Evolutionary conservation across 2,329 filamentous ascomycete genomes (phyloP).

Genomic region (Dothistroma pini): DNA sequence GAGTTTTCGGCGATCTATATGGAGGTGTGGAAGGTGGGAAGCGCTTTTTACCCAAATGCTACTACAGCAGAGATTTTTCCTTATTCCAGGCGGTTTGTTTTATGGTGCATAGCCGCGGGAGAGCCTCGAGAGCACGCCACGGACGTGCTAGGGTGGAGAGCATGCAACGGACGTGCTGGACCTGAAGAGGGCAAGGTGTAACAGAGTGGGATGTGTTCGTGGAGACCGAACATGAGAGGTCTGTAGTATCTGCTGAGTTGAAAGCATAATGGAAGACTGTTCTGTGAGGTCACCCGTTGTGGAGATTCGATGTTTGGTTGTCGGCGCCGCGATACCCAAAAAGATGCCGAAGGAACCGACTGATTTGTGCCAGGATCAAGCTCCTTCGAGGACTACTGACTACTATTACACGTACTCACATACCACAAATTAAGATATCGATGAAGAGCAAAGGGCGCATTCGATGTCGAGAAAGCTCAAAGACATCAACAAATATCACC

Average conservation of each 20-base stretch:
- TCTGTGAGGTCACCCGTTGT: not conserved
- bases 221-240: not conserved
- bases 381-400: no score
- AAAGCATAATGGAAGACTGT: not conserved
- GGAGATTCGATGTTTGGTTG: not conserved
- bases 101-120: not conserved
- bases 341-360: not conserved
- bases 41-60: not conserved
- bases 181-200: conserved; percentile 5
- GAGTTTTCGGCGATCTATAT: conserved; percentile 6
- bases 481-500: no score
- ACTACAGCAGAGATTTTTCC: not conserved
- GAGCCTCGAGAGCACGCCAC: not conserved
- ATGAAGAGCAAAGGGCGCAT: no score
- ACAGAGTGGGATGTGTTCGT: not conserved
- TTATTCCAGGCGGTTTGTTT: not conserved
- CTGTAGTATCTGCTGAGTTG: not conserved
- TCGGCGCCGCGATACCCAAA: not conserved
- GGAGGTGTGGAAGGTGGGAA: not conserved
- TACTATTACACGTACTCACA: no score
- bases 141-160: conserved; percentile 5
- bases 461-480: no score
- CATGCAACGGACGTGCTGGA: conserved; percentile 5
- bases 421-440: no score
- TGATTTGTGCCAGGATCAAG: not conserved